Conservation (phyloP, 164 flowering plant genomes). For the Magnolia kwangsiensis region DNA sequence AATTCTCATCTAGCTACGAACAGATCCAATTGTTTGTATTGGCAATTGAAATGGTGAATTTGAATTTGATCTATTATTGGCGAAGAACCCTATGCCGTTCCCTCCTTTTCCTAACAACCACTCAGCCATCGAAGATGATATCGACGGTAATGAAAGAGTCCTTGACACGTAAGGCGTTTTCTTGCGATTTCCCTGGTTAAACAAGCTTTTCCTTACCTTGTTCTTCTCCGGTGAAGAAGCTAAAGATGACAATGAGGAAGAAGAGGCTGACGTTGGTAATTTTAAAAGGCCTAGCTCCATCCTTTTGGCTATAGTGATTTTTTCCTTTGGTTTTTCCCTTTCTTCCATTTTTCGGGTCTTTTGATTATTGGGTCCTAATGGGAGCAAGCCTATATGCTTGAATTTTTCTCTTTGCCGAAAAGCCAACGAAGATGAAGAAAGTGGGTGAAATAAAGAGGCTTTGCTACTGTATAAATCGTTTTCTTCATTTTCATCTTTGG, state of each 20-base stretch:
- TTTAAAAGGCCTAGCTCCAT: not conserved
- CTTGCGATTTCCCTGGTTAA: not conserved
- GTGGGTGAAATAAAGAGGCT: not conserved
- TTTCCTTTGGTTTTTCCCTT: not conserved
- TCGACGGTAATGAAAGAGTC: not conserved
- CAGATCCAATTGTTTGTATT: slow-evolving; percentile 6
- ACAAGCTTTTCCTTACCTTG: not conserved
- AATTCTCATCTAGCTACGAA: slow-evolving; percentile 5
- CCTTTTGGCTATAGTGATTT: not conserved
- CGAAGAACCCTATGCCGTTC: slow-evolving; percentile 1
- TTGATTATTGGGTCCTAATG: not conserved
- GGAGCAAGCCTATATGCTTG: not conserved
- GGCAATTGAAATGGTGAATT: slow-evolving; percentile 8
- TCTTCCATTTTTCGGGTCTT: not conserved
- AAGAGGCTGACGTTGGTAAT: not conserved
- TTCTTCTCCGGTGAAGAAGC: not conserved
- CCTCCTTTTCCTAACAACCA: not conserved
- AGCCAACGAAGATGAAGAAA: not conserved
- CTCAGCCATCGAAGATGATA: slow-evolving; percentile 3
- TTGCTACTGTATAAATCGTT: not conserved
- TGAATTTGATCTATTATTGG: not conserved
- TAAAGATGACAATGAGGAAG: not conserved
- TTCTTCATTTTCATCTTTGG: not conserved
- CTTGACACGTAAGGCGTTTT: not conserved
- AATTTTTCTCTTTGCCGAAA: not conserved